Conservation (phyloP, 352 stramenopile genomes). For the Hyaloperonospora arabidopsidis region DNA sequence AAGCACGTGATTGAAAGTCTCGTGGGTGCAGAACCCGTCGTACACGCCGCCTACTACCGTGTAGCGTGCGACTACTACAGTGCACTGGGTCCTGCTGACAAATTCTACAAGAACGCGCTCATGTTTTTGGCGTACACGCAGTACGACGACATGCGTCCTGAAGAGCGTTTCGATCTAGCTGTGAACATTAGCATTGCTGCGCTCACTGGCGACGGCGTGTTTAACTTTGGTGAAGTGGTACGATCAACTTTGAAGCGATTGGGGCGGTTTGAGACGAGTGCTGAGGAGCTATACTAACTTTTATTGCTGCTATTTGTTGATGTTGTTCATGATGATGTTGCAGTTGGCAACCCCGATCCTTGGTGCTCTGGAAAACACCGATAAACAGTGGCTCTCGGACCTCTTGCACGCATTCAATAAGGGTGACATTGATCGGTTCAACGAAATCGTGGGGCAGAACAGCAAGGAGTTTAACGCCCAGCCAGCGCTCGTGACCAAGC, state of each 20-base stretch:
- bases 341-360: slow-evolving; percentile 90
- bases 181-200: slow-evolving; percentile 93
- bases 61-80: slow-evolving; percentile 91
- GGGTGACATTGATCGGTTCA: slow-evolving; percentile 94
- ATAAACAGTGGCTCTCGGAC: slow-evolving; percentile 92
- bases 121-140: slow-evolving; percentile 95
- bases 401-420: slow-evolving; percentile 91
- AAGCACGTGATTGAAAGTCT: slow-evolving; percentile 73
- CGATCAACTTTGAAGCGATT: slow-evolving; percentile 4
- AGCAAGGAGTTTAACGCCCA: slow-evolving; percentile 81
- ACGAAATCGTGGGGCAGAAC: slow-evolving; percentile 70
- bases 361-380: slow-evolving; percentile 78
- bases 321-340: neutral
- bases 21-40: slow-evolving; percentile 82
- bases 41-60: slow-evolving; percentile 91
- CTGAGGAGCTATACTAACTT: neutral
- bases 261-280: neutral
- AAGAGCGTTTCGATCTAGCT: slow-evolving; percentile 83
- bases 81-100: slow-evolving; percentile 85
- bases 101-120: slow-evolving; percentile 95
- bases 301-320: neutral
- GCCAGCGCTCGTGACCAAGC: slow-evolving; percentile 89
- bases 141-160: slow-evolving; percentile 78
- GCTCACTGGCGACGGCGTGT: slow-evolving; percentile 94
- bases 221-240: slow-evolving; percentile 98